These are phyloP conservation scores for Komagataella pseudopastoris DNA, from an alignment of 805 yeast genomes.

Conservation along the genomic window DNA sequence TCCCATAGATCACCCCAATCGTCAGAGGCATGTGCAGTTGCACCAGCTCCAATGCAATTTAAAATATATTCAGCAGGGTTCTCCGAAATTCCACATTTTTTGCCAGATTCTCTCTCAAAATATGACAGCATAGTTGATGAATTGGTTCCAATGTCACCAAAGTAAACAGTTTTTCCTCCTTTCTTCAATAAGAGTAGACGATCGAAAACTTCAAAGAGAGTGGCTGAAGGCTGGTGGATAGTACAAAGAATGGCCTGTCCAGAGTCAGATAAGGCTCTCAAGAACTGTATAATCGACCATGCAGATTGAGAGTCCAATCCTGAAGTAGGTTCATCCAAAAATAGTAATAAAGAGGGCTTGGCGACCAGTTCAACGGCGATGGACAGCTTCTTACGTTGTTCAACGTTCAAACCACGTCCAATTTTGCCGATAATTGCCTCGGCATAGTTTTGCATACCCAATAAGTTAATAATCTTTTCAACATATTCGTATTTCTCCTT, in stretches of 20 bases:
- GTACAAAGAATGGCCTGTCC: constrained; percentile 51
- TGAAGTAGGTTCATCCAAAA: constrained; percentile 50
- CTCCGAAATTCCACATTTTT: constrained; percentile 42
- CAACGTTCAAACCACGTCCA: constrained; percentile 39
- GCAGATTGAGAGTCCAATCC: constrained; percentile 49
- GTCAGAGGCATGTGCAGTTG: constrained; percentile 43
- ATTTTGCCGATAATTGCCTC: constrained; percentile 35
- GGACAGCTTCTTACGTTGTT: constrained; percentile 38
- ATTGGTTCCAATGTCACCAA: constrained; percentile 37
- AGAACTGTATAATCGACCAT: constrained; percentile 41
- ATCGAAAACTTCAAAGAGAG: constrained; percentile 28
- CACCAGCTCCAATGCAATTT: constrained; percentile 71
- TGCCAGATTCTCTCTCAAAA: constrained; percentile 45
- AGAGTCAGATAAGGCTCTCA: constrained; percentile 32
- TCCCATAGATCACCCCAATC: constrained; percentile 60
- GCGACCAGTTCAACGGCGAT: constrained; percentile 45
- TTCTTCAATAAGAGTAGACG: constrained; percentile 28
- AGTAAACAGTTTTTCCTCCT: constrained; percentile 41
- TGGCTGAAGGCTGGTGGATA: constrained; percentile 37
- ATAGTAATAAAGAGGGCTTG: constrained; percentile 35
- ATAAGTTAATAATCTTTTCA: constrained; percentile 23
- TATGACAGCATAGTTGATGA: constrained; percentile 28
- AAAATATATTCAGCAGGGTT: constrained; percentile 72
- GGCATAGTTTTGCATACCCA: constrained; percentile 29
- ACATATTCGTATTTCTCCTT: constrained; percentile 29